phyloP scores from a whole-genome alignment of 805 yeast genomes.

The Blastobotrys americana region DNA sequence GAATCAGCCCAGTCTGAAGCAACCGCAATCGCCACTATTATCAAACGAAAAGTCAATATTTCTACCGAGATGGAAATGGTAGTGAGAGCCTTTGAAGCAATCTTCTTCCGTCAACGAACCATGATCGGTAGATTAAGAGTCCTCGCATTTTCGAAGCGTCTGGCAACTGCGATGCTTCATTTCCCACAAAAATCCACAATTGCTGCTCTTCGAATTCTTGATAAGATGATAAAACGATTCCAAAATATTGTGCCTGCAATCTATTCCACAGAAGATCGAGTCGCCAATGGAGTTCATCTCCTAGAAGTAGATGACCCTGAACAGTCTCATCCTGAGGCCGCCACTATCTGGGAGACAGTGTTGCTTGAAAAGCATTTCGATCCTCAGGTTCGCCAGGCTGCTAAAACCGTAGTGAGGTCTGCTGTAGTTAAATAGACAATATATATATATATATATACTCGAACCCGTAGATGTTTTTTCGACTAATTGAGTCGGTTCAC shows the following conservation, averaged over 20 bases:
- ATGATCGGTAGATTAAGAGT: constrained; percentile 34
- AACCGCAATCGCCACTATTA: constrained; percentile 19
- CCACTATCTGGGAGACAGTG: constrained; percentile 83
- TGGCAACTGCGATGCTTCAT: constrained; percentile 59
- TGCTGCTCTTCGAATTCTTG: constrained; percentile 70
- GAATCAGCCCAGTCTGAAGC: not conserved
- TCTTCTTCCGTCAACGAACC: constrained; percentile 40
- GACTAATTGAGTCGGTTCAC: too few relatives aligned
- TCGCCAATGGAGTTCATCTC: constrained; percentile 70
- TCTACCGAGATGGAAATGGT: constrained; percentile 84
- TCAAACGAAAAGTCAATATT: constrained; percentile 61
- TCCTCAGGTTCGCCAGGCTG: constrained; percentile 70
- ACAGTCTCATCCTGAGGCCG: constrained; percentile 78
- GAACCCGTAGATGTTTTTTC: too few relatives aligned
- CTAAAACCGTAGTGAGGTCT: constrained; percentile 16
- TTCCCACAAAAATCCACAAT: constrained; percentile 83
- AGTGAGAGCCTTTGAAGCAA: constrained; percentile 65
- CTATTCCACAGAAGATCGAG: constrained; percentile 81
- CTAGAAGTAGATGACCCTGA: constrained; percentile 60
- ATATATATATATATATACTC: not conserved
- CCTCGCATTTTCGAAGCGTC: constrained; percentile 72
- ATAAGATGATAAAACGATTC: constrained; percentile 63
- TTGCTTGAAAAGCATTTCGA: constrained; percentile 76
- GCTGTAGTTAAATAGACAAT: constrained; percentile 1
- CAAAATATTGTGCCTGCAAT: constrained; percentile 62